phyloP scores from a whole-genome alignment of 805 yeast species.

The Peterozyma xylosa region DNA sequence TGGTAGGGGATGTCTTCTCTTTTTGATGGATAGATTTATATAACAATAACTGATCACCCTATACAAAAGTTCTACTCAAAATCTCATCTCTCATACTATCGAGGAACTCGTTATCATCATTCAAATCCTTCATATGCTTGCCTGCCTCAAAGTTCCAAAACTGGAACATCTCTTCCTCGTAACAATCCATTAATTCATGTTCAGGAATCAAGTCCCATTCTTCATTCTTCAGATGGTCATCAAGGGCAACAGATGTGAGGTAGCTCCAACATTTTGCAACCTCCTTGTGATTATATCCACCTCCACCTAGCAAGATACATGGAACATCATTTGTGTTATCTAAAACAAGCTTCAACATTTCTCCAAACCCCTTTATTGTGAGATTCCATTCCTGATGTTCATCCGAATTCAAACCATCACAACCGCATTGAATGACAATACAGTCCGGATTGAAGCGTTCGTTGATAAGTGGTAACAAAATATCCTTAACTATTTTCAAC shows the following conservation, averaged over 20 bases:
- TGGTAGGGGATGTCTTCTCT: constrained; percentile 27
- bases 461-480: constrained; percentile 30
- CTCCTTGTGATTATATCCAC: constrained; percentile 62
- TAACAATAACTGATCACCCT: not conserved
- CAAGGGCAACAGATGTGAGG: constrained; percentile 23
- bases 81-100: constrained; percentile 11
- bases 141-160: constrained; percentile 35
- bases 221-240: constrained; percentile 7
- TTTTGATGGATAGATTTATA: constrained; percentile 1
- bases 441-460: constrained; percentile 35
- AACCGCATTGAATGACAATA: constrained; percentile 62
- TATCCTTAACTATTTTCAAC: constrained; percentile 24
- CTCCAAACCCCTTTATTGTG: constrained; percentile 41
- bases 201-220: constrained; percentile 48
- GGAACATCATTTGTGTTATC: constrained; percentile 21
- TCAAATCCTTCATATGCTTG: constrained; percentile 24
- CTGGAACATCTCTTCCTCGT: constrained; percentile 34
- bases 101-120: constrained; percentile 24
- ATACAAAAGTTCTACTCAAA: constrained; percentile 3
- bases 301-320: constrained; percentile 59
- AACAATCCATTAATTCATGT: constrained; percentile 32
- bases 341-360: constrained; percentile 23
- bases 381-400: constrained; percentile 63
- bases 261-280: constrained; percentile 56
- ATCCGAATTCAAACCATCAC: constrained; percentile 68